Evolutionary conservation across 2,329 filamentous ascomycete genomes (phyloP).

Genomic region (Botrytis byssoidea): DNA sequence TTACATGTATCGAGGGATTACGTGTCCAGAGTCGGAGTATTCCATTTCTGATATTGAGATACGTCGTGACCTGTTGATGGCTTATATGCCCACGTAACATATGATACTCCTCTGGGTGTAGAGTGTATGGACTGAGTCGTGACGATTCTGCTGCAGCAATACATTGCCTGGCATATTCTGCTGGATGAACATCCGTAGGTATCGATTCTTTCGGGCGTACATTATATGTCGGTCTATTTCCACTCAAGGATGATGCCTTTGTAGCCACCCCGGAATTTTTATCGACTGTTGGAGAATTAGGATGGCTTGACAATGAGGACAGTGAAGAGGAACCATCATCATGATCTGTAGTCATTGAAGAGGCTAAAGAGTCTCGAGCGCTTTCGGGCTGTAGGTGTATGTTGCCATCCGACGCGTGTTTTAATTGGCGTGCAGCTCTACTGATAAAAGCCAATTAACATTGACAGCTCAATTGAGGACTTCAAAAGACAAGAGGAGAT

Average conservation of each 20-base stretch:
- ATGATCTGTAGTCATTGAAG: conserved; percentile 54
- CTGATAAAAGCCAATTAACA: conserved; percentile 30
- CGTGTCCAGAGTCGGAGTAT: conserved; percentile 87
- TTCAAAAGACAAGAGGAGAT: conserved; percentile 15
- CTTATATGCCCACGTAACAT: conserved; percentile 80
- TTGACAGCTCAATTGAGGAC: background rate
- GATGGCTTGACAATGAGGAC: conserved; percentile 60
- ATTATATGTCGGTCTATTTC: conserved; percentile 48
- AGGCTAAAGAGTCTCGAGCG: conserved; percentile 47
- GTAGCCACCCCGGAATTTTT: conserved; percentile 39
- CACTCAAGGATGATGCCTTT: conserved; percentile 32
- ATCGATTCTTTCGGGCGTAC: conserved; percentile 80
- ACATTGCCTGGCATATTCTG: conserved; percentile 87
- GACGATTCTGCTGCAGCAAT: conserved; percentile 87
- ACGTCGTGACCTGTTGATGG: conserved; percentile 86
- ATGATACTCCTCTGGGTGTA: conserved; percentile 81
- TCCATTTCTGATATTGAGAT: conserved; percentile 93
- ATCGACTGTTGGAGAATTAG: conserved; percentile 56
- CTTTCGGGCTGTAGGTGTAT: conserved; percentile 38
- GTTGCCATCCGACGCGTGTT: conserved; percentile 31
- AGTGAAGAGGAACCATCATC: conserved; percentile 49
- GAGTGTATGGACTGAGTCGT: conserved; percentile 80
- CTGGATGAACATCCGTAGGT: conserved; percentile 67
- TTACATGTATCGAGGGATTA: conserved; percentile 80
- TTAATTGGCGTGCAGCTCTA: conserved; percentile 31